phyloP scores from a whole-genome alignment of 2,329 filamentous ascomycete species.

The Colletotrichum kahawae region DNA sequence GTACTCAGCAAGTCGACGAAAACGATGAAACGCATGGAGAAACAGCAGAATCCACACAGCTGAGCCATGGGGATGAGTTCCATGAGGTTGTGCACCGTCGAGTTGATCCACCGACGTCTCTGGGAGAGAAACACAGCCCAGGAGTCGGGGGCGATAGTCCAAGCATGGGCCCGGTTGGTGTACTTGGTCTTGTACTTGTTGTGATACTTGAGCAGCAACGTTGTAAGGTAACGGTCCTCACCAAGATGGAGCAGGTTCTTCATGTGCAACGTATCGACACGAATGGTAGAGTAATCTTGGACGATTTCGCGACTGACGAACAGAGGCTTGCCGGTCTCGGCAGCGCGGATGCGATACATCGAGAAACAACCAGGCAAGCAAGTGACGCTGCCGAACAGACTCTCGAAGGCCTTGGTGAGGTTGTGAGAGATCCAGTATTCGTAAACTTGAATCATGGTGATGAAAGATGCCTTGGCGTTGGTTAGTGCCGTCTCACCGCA shows the following conservation, averaged over 20 bases:
- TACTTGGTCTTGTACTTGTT: constrained; percentile 98
- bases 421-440: constrained; percentile 99
- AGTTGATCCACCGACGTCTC: constrained; percentile 99
- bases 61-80: constrained; percentile 93
- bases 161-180: constrained; percentile 88
- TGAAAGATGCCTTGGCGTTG: constrained; percentile 90
- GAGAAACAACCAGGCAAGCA: constrained; percentile 98
- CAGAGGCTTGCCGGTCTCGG: constrained; percentile 92
- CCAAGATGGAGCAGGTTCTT: constrained; percentile 97
- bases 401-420: constrained; percentile 94
- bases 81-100: constrained; percentile 95
- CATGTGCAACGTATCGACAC: constrained; percentile 97
- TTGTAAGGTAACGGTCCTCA: constrained; percentile 97
- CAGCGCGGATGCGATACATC: constrained; percentile 97
- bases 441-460: constrained; percentile 99
- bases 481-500: constrained; percentile 94
- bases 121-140: constrained; percentile 97
- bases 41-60: constrained; percentile 99
- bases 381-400: constrained; percentile 94
- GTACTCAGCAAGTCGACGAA: constrained; percentile 94
- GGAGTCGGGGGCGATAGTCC: constrained; percentile 95
- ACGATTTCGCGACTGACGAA: constrained; percentile 95
- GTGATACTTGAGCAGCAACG: constrained; percentile 90
- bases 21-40: constrained; percentile 98
- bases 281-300: constrained; percentile 86